phyloP scores from a whole-genome alignment of 2,329 filamentous ascomycete species.

The Magnaporthiopsis incrustans region DNA sequence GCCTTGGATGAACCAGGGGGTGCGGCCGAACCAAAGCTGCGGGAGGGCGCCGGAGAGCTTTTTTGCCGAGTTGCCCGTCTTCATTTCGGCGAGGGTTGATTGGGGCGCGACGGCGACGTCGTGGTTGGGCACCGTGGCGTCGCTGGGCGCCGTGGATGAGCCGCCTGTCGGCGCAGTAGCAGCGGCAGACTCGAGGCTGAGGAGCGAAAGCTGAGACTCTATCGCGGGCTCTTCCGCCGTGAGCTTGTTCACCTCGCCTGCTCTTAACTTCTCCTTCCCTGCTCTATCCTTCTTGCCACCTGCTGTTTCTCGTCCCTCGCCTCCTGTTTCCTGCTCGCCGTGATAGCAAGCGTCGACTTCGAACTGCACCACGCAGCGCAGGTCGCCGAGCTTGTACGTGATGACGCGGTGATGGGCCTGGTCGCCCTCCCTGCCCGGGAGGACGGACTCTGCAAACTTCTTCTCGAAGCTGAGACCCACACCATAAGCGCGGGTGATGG shows the following conservation, averaged over 20 bases:
- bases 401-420: constrained; percentile 1
- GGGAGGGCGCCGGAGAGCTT: neutral
- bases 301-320: neutral
- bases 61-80: neutral
- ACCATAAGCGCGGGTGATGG: neutral
- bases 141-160: no score
- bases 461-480: constrained; percentile 2
- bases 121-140: neutral
- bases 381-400: constrained; percentile 1
- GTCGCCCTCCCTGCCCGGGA: neutral
- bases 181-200: neutral
- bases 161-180: no score
- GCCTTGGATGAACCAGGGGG: constrained; percentile 2
- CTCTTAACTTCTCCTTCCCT: no score
- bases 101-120: neutral
- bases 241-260: no score
- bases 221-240: no score
- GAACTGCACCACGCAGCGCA: constrained; percentile 6
- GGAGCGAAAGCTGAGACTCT: neutral
- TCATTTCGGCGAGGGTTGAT: constrained; percentile 1
- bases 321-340: neutral
- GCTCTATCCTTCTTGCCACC: no score
- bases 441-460: neutral
- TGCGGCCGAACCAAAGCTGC: constrained; percentile 4
- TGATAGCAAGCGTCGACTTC: constrained; percentile 3